Conservation (phyloP, 805 yeast species). For the Saccharomyces cerevisiae region DNA sequence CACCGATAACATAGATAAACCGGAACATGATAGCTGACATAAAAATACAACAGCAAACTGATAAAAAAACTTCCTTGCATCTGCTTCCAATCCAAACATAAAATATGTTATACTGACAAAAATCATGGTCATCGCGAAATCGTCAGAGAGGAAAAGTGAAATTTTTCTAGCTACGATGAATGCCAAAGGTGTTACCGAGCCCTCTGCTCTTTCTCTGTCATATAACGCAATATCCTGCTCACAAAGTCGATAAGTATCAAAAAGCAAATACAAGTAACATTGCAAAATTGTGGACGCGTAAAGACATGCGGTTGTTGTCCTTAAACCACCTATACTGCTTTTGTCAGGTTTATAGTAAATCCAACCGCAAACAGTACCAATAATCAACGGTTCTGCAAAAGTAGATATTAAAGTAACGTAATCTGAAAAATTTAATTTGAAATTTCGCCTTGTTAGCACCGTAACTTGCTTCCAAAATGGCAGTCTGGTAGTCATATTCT, state of each 20-base stretch:
- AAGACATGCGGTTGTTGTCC: constrained; percentile 47
- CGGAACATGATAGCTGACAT: constrained; percentile 37
- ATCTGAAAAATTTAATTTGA: constrained; percentile 43
- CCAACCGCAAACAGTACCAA: constrained; percentile 69
- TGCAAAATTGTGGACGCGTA: constrained; percentile 48
- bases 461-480: constrained; percentile 37
- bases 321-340: constrained; percentile 43
- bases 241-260: constrained; percentile 53
- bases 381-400: constrained; percentile 39
- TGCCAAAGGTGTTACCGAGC: constrained; percentile 57
- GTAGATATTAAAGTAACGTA: constrained; percentile 39
- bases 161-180: constrained; percentile 58
- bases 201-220: constrained; percentile 65
- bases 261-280: constrained; percentile 47
- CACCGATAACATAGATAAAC: constrained; percentile 32
- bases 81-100: constrained; percentile 62
- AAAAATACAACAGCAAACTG: constrained; percentile 55
- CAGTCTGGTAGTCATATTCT: constrained; percentile 27
- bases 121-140: constrained; percentile 50
- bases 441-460: constrained; percentile 39
- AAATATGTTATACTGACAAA: constrained; percentile 60
- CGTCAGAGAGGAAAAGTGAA: constrained; percentile 61
- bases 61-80: constrained; percentile 46
- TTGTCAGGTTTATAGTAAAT: constrained; percentile 52
- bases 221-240: constrained; percentile 45